Evolutionary conservation across 257 asterid species (phyloP).

Genomic region (Solanum etuberosum): DNA sequence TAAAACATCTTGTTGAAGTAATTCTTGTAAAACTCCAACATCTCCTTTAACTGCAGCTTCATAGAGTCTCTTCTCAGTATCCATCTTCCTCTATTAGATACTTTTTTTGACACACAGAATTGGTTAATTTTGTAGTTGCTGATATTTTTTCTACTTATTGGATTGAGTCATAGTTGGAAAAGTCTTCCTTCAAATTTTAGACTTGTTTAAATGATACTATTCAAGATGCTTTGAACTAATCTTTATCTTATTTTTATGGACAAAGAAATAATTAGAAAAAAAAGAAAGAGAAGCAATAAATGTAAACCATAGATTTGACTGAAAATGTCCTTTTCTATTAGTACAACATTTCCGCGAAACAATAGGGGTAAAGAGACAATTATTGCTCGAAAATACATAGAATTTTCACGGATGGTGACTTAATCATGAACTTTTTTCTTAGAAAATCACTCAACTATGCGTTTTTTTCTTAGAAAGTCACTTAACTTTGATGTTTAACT

Average conservation of each 20-base stretch:
- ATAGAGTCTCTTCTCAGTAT: slow-evolving; percentile 20
- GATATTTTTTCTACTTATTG: not conserved
- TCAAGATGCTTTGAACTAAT: not conserved
- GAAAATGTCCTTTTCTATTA: not conserved
- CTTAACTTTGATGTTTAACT: too few relatives aligned
- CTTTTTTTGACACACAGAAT: not conserved
- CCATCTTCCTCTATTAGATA: not conserved
- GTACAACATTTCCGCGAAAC: not conserved
- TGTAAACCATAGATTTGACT: not conserved
- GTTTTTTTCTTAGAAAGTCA: too few relatives aligned
- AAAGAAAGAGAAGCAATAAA: not conserved
- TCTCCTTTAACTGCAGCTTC: slow-evolving; percentile 30
- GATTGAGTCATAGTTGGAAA: not conserved
- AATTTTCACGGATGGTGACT: not conserved
- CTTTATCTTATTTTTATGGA: not conserved
- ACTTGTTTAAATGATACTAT: not conserved
- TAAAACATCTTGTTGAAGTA: slow-evolving; percentile 15
- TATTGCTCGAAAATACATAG: not conserved
- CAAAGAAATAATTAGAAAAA: not conserved
- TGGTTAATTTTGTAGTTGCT: not conserved
- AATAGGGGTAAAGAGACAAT: not conserved
- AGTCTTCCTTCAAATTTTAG: not conserved
- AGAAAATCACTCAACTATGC: too few relatives aligned
- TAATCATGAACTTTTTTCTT: not conserved
- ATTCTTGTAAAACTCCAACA: not conserved